These are phyloP conservation scores for Triadica sebifera DNA, from an alignment of 345 rosid genomes.

Conservation along the genomic window DNA sequence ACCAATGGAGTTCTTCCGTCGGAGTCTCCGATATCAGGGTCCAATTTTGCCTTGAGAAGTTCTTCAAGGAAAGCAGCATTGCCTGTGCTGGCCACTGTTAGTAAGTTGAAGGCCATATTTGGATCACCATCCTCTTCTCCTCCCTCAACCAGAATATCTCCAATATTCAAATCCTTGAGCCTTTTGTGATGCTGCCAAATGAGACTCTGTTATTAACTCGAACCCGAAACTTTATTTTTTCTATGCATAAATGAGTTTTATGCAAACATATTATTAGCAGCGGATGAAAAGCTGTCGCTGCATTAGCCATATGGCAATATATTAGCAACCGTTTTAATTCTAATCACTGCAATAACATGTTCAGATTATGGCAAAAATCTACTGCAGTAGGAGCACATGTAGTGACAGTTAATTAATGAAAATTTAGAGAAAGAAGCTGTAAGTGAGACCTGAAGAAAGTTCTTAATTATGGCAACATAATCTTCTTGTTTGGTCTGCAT, in stretches of 20 bases:
- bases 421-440: no score
- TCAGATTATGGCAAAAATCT: no score
- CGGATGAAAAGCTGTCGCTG: no score
- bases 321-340: no score
- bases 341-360: no score
- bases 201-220: no score
- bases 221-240: no score
- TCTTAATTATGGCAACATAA: slow-evolving; percentile 59
- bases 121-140: slow-evolving; percentile 49
- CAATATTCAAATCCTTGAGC: slow-evolving; percentile 49
- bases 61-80: slow-evolving; percentile 81
- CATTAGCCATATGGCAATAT: no score
- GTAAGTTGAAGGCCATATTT: slow-evolving; percentile 47
- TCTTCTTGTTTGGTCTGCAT: slow-evolving; percentile 69
- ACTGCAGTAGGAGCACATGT: no score
- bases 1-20: slow-evolving; percentile 83
- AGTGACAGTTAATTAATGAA: no score
- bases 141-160: slow-evolving; percentile 38
- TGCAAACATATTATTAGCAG: no score
- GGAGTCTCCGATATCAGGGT: slow-evolving; percentile 63
- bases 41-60: slow-evolving; percentile 75
- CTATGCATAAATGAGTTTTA: no score
- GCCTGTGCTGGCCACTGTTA: slow-evolving; percentile 55
- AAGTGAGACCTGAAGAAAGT: slow-evolving; percentile 86
- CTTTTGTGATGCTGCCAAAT: slow-evolving; percentile 55